Evolutionary conservation across 1,284 basidiomycete species (phyloP).

Genomic region (Cutaneotrichosporon sp.): DNA sequence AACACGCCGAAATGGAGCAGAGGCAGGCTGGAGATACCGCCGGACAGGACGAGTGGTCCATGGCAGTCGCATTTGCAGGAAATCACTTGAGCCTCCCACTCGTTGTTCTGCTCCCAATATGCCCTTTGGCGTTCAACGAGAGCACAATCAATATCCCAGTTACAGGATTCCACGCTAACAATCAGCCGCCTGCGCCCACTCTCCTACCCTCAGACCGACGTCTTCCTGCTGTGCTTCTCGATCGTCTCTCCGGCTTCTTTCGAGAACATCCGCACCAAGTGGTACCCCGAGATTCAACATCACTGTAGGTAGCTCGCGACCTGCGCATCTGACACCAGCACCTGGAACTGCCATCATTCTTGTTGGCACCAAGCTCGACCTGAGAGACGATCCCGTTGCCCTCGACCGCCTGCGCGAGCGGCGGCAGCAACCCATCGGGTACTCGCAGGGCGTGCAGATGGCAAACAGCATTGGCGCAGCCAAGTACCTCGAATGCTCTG

Average conservation of each 20-base stretch:
- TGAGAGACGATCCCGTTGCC: conserved; percentile 88
- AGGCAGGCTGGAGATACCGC: neutral
- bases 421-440: conserved; percentile 90
- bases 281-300: conserved; percentile 51
- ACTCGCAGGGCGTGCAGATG: conserved; percentile 77
- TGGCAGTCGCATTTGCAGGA: no score
- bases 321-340: conserved; percentile 68
- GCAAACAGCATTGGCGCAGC: conserved; percentile 70
- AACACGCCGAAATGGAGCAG: no score
- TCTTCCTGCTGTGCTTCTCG: conserved; percentile 98
- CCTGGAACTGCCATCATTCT: conserved; percentile 90
- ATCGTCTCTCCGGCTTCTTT: conserved; percentile 95
- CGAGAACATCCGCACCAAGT: conserved; percentile 95
- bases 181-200: conserved; percentile 89
- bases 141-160: neutral
- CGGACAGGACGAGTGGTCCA: no score
- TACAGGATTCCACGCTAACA: conserved; percentile 4
- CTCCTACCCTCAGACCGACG: conserved; percentile 98
- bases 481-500: conserved; percentile 51
- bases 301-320: conserved; percentile 55
- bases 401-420: conserved; percentile 91
- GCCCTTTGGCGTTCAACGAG: no score
- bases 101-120: no score
- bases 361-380: conserved; percentile 95
- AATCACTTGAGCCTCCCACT: no score